Conservation (phyloP, 192 early-diverging fungal genomes). For the Rhizophagus prolifer region DNA sequence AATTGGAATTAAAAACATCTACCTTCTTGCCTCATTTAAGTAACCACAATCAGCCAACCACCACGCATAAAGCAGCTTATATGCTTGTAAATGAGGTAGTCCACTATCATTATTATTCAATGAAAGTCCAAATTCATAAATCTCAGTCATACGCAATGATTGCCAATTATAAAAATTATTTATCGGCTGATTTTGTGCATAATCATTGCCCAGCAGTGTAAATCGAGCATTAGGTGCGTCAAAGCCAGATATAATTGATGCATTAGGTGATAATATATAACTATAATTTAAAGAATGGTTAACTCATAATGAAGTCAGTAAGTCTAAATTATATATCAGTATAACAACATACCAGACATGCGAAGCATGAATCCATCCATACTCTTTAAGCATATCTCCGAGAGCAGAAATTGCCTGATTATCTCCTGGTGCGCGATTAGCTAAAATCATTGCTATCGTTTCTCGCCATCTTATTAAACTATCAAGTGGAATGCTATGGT, state of each 20-base stretch:
- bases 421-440: constrained; percentile 81
- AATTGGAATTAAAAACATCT: not conserved
- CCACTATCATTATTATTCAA: constrained; percentile 47
- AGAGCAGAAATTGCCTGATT: constrained; percentile 64
- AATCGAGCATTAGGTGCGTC: constrained; percentile 63
- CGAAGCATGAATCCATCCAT: constrained; percentile 58
- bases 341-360: constrained; percentile 74
- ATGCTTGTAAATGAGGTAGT: constrained; percentile 87
- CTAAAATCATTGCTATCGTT: constrained; percentile 72
- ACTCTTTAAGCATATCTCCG: constrained; percentile 71
- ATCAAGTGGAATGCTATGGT: constrained; percentile 29
- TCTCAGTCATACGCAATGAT: constrained; percentile 76
- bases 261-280: constrained; percentile 67
- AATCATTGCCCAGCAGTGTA: constrained; percentile 67
- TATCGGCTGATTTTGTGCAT: constrained; percentile 34
- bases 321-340: not conserved
- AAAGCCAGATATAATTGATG: constrained; percentile 60
- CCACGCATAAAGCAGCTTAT: constrained; percentile 83
- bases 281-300: constrained; percentile 19
- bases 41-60: constrained; percentile 81
- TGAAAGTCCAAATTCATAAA: constrained; percentile 77
- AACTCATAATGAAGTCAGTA: too few species aligned
- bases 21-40: constrained; percentile 63
- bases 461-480: constrained; percentile 70
- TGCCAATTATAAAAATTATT: constrained; percentile 55